A percentile compares a stretch with the other conserved stretches of the same genome.
These are phyloP conservation scores for Hepatocystis sp. DNA, from an alignment of 169 alveolate species.

Conservation along the genomic window DNA sequence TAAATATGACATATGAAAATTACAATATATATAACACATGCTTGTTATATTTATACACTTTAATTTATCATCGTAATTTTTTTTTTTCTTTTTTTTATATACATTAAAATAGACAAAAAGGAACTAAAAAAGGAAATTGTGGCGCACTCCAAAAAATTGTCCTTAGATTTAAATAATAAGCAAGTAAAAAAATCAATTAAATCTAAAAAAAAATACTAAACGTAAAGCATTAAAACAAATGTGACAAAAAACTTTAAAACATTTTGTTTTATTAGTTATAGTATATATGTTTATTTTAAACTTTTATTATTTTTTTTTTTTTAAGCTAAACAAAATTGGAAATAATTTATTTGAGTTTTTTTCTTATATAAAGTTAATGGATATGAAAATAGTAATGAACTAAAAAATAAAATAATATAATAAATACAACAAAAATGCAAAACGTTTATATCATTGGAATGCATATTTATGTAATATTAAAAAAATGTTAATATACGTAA, in stretches of 20 bases:
- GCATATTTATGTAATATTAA: no score
- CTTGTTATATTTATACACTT: slow-evolving; percentile 1
- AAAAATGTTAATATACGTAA: no score
- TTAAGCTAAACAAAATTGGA: slow-evolving; percentile 37
- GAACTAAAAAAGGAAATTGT: slow-evolving; percentile 46
- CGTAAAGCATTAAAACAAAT: background rate
- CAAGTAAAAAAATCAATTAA: slow-evolving; percentile 15
- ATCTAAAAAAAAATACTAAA: slow-evolving; percentile 4
- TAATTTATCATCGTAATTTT: background rate
- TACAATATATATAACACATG: background rate
- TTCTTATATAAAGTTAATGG: slow-evolving; percentile 34
- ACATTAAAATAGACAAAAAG: slow-evolving; percentile 25
- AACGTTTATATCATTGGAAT: slow-evolving; percentile 1
- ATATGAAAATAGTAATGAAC: slow-evolving; percentile 40
- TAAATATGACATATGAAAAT: slow-evolving; percentile 14
- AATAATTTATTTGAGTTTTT: slow-evolving; percentile 67
- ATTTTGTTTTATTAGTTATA: no score
- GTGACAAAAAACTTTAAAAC: no score
- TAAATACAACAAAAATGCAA: no score
- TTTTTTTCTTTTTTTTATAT: slow-evolving; percentile 1
- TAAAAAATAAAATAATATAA: slow-evolving; percentile 24
- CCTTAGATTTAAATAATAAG: slow-evolving; percentile 41
- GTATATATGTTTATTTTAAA: no score
- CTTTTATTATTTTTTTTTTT: slow-evolving; percentile 23
- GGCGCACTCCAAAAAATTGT: slow-evolving; percentile 22